Base-by-base conservation (phyloP, 305 asterid species). In the Fraxinus platypoda region DNA sequence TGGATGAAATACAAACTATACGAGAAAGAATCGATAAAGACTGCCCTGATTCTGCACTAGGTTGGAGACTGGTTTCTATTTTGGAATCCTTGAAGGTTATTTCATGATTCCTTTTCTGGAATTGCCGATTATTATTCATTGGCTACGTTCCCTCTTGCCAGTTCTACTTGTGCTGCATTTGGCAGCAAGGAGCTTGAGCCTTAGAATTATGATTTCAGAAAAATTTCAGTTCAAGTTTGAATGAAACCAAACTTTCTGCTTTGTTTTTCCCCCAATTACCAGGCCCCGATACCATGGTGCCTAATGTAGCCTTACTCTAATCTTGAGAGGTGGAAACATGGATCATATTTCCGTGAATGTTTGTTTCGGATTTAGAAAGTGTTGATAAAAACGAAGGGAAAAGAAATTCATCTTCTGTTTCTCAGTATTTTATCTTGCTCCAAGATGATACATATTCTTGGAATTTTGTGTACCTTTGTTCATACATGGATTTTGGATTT, bases 61-160 rank as follows among this genome's bases (percentile, higher is more conserved):
- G 88, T 38, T 80, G 75, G 87, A 88, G 74, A 30, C 74, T 92
- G 74, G 74, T 83, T 49, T 84, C 90, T 11, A 88, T 90, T 66
- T 78, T 89, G 88, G 84, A 82, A 57, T 80, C 88, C 75, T 21
- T 90, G 76, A 88, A 92, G 97, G 94, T 91, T 33, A 38, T 71
- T 78, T 74, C 71, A 68, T 71, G 76, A 71, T 82, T 59, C 13
- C 19, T 68, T 46, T 77, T 26, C 30, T 28, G 74, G 75, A 34
- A 28, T 46, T 57, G 37, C 80, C n/a, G 30, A 71, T n/a, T 30
- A 57, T 49, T 52, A 31, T 81, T 62, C 41, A 31, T 54, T 25
- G 4, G 11, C 23, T 35, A 33, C 21, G 52, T 37, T 68, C 38
- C 38, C 38, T 12, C 21, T 23, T 62, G 33, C 31, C 33, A 62